These are phyloP conservation scores for Aspergillus ochraceus DNA, from an alignment of 2,329 filamentous ascomycete genomes.

Conservation along the genomic window DNA sequence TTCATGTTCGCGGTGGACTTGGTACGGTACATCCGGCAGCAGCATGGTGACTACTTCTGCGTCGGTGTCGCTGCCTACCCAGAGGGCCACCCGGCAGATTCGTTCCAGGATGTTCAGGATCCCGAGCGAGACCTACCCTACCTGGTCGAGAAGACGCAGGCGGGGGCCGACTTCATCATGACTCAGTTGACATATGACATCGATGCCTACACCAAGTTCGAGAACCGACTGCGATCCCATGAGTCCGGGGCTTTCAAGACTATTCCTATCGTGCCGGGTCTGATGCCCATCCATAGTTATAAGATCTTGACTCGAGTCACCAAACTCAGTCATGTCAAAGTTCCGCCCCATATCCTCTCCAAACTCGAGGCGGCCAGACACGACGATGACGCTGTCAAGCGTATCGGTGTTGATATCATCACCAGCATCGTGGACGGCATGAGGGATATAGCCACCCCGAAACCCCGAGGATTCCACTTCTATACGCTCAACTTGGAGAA, in stretches of 20 bases:
- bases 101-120: conserved; percentile 75
- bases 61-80: conserved; percentile 93
- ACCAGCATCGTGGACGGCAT: conserved; percentile 80
- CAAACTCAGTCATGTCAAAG: conserved; percentile 85
- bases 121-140: conserved; percentile 73
- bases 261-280: conserved; percentile 86
- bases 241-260: conserved; percentile 81
- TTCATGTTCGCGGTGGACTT: conserved; percentile 89
- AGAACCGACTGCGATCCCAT: conserved; percentile 73
- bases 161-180: conserved; percentile 97
- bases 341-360: conserved; percentile 70
- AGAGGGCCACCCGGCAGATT: conserved; percentile 91
- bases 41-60: conserved; percentile 93
- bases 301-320: conserved; percentile 92
- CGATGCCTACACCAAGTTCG: conserved; percentile 77
- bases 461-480: conserved; percentile 86
- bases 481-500: conserved; percentile 97
- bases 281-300: conserved; percentile 98
- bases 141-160: conserved; percentile 83
- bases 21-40: conserved; percentile 81
- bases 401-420: conserved; percentile 61
- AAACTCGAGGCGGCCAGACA: conserved; percentile 54
- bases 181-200: conserved; percentile 96
- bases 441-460: conserved; percentile 60
- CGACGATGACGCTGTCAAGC: conserved; percentile 51